These are phyloP conservation scores for Novakomyces olei DNA, from an alignment of 805 yeast species.

Conservation along the genomic window DNA sequence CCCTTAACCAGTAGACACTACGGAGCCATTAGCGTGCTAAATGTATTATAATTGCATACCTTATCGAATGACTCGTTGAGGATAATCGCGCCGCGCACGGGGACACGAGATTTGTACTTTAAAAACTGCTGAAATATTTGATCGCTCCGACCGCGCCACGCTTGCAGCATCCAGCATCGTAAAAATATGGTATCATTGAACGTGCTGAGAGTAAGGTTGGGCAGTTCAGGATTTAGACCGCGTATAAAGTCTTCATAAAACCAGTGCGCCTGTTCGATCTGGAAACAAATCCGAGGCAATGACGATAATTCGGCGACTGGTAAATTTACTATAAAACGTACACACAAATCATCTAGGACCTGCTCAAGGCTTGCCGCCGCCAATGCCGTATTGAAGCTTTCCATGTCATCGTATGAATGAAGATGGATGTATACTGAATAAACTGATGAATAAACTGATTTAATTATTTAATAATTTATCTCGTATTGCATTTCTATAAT, in stretches of 20 bases:
- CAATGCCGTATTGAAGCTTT: slow-evolving; percentile 14
- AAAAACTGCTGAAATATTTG: slow-evolving; percentile 63
- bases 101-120: slow-evolving; percentile 68
- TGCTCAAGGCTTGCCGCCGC: slow-evolving; percentile 46
- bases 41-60: too few relatives aligned
- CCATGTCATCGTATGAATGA: background rate
- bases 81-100: slow-evolving; percentile 89
- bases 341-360: slow-evolving; percentile 29
- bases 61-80: slow-evolving; percentile 47
- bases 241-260: slow-evolving; percentile 72
- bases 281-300: slow-evolving; percentile 64
- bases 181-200: slow-evolving; percentile 64
- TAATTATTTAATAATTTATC: too few relatives aligned
- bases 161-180: slow-evolving; percentile 30
- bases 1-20: slow-evolving; percentile 53
- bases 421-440: too few relatives aligned
- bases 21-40: background rate
- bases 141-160: slow-evolving; percentile 16
- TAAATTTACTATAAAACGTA: slow-evolving; percentile 66
- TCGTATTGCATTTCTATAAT: too few relatives aligned
- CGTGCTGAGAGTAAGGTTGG: slow-evolving; percentile 50
- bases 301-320: slow-evolving; percentile 79
- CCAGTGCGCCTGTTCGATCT: slow-evolving; percentile 97
- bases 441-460: too few relatives aligned
- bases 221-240: slow-evolving; percentile 49